Base-by-base conservation (phyloP, 2,329 filamentous ascomycete genomes). In the Calonectria montana region DNA sequence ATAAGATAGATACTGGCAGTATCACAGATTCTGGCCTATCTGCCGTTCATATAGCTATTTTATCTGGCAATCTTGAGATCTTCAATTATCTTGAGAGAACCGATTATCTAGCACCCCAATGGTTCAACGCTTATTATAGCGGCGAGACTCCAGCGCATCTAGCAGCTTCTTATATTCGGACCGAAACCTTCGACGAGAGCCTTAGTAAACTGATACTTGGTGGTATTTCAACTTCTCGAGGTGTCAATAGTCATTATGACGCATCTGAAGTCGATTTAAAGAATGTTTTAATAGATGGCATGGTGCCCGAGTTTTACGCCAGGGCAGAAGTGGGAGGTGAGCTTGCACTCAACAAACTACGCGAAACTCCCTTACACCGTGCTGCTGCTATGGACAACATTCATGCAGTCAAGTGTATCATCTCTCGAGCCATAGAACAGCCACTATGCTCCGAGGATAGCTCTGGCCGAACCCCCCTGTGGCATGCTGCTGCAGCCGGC, bases 301-400 rank as follows among this genome's bases (percentile, higher is more conserved):
- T 13, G 2, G 3, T n/a, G 25, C 21, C 23, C 15, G 21, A 31
- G 1, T 37, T 39, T 21, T 16, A 31, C n/a, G 2, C 5, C 12
- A 16, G 15, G 7, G 31, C 3, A 21, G 15, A 65, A 12, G n/a
- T 4, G 27, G 41, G n/a, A 48, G 23, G 29, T 13, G n/a, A 27
- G 1, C 27, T 39, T 4, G 18, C 16, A 1, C 27, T 31, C 6
- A 65, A 65, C 16, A 31, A 31, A 23, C 16, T 23, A 2, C 27
- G n/a, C 8, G 62, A 65, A 50, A 65, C 62, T 7, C 43, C 62
- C 2, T 10, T 65, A 15, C 62, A 65, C 9, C 62, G 62, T 10
- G 62, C 43, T 6, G 62, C 62, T 35, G 43, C 62, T 2, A 65
- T 65, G 62, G 25, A 57, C 53, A 57, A 57, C 53, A 57, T 57